Percentiles rank a stretch among this genome's conserved stretches.
These are phyloP conservation scores for Sisymbrium altissimum DNA, from an alignment of 345 rosid genomes.

Conservation along the genomic window DNA sequence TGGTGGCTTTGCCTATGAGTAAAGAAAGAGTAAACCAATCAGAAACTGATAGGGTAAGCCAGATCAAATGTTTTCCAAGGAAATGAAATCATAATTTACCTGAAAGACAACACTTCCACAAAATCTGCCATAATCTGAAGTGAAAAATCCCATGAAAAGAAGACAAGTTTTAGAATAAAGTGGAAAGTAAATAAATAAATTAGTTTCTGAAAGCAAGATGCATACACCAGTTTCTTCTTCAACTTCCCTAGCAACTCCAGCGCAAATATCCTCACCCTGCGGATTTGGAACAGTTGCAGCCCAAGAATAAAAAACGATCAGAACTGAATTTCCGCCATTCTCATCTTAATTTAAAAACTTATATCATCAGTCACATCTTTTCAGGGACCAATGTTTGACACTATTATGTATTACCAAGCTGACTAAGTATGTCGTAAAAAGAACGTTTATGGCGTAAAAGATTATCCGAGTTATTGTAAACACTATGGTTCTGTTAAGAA, in stretches of 20 bases:
- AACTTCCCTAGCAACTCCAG: slow-evolving; percentile 70
- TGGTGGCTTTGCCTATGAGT: slow-evolving; percentile 57
- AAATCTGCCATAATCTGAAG: slow-evolving; percentile 62
- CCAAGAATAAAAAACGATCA: not conserved
- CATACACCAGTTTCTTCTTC: slow-evolving; percentile 90
- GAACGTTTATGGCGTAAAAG: not conserved
- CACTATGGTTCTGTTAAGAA: not conserved
- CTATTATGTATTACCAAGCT: not conserved
- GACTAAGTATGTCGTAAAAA: not conserved
- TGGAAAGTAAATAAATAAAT: not conserved
- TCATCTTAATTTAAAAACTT: not conserved
- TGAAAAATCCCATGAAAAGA: not conserved
- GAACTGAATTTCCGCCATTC: not conserved
- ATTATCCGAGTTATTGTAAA: not conserved
- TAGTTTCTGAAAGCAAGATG: not conserved
- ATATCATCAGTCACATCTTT: not conserved
- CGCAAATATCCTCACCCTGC: slow-evolving; percentile 74
- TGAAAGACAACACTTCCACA: slow-evolving; percentile 59
- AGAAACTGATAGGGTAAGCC: not conserved
- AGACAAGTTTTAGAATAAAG: slow-evolving; percentile 5
- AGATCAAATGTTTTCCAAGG: not conserved
- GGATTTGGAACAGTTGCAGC: not conserved
- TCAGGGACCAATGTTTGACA: not conserved
- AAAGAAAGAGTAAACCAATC: not conserved
- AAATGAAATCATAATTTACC: slow-evolving; percentile 36